These are phyloP conservation scores for Leavenworthia alabamica DNA, from an alignment of 345 rosid species.

Conservation along the genomic window DNA sequence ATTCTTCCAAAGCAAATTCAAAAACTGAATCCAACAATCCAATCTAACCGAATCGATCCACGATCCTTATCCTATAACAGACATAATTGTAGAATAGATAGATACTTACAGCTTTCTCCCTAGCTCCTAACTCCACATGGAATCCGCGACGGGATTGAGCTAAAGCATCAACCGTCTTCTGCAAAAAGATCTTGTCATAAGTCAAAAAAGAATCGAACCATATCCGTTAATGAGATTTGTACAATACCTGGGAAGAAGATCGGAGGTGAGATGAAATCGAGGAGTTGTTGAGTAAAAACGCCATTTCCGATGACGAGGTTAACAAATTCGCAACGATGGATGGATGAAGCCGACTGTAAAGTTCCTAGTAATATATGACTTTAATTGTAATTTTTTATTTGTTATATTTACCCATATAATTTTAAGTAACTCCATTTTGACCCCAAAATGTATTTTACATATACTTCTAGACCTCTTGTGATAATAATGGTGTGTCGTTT, in stretches of 20 bases:
- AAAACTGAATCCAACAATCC: background rate
- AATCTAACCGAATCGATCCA: background rate
- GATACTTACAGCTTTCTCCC: conserved; percentile 83
- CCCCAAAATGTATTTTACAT: background rate
- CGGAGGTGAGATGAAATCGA: conserved; percentile 47
- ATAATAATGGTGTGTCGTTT: background rate
- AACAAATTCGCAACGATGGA: background rate
- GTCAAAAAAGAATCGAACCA: conserved; percentile 11
- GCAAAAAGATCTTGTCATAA: conserved; percentile 16
- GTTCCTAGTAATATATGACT: background rate
- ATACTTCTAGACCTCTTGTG: background rate
- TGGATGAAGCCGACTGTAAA: conserved; percentile 4
- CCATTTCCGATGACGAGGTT: conserved; percentile 43
- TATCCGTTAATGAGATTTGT: background rate
- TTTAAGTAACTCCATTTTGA: background rate
- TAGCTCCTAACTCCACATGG: conserved; percentile 73
- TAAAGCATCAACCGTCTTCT: conserved; percentile 41
- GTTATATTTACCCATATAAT: background rate
- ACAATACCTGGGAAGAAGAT: conserved; percentile 52
- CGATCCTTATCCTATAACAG: background rate
- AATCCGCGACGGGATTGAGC: conserved; percentile 53
- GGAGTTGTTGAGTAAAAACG: conserved; percentile 46
- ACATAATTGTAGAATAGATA: background rate
- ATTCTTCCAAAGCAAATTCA: background rate
- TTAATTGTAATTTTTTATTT: background rate